Base-by-base conservation (phyloP, 495 filamentous ascomycete species). In the Tuber magnatum region DNA sequence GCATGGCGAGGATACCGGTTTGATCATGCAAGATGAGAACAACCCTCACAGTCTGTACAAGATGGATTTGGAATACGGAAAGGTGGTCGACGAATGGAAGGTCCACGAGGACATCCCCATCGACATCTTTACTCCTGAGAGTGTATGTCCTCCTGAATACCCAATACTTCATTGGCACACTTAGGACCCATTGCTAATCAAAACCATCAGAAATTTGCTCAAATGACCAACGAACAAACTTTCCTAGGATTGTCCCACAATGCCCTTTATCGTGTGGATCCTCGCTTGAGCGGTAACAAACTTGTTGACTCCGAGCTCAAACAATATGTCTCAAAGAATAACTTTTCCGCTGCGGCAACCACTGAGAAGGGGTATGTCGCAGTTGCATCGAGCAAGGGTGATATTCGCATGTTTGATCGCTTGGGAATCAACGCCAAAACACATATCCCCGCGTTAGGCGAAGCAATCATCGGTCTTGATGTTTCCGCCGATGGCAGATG, bases 21-120 rank as follows among this genome's bases (percentile, higher is more conserved):
- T 99, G 89, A 94, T 99, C 80, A 85, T 99, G 65, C 96, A 99
- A 82, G 93, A 94, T 78, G 86, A 86, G 42, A 86, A 89, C 46
- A 89, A 97, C 76, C 93, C 96, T 8, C 94, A 99, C 84, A 93
- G 90, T 41, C 86, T 99, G n/a, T 99, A 93, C 81, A 92, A 92
- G 40, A 97, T 99, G 95, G 95, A 99, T 86, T 86, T 99, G 75
- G 96, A 98, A 81, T 96, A 95, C 81, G 95, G 95, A 73, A 98
- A 97, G 86, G 92, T 99, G n/a, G 93, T 98, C 3, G 96, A 99
- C 82, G 96, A 99, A 84, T 99, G 95, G 95, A 97, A 97, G 79
- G 88, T 99, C n/a, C 94, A 99, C 80, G 94, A 99, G 74, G 93
- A 99, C 84, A 97, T 99, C 74, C 89, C 91, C 0, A 93, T 99